Base-by-base conservation (phyloP, 148 eudicot species). In the Persicaria maculosa region DNA sequence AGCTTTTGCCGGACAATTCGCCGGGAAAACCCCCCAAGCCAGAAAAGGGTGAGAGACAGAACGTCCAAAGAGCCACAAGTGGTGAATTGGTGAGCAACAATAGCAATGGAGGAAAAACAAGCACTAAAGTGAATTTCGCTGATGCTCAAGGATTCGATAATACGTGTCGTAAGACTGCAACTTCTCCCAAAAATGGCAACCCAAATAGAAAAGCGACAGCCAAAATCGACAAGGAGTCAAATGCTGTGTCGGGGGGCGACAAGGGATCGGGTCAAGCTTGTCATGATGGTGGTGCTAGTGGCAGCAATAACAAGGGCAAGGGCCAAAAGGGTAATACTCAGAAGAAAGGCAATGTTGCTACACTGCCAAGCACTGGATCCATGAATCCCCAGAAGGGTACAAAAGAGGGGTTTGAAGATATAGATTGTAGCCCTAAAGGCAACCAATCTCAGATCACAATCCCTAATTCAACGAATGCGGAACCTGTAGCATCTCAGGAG, bases 281-380 rank as follows among this genome's bases (percentile, higher is more conserved):
- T 17, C 6, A 20, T 31, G 70, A 58, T 16, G 68, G 67, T 14
- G 76, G 40, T 10, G 6, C 4, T 9, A 44, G 12, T 4, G 68
- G 62, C 19, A 69, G 86, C 67, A 81, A 82, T 50, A 80, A 79
- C 75, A 91, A 89, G 88, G 84, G 86, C 45, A 79, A 79, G 72
- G 86, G 74, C 57, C 86, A 82, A 68, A 84, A 81, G 44, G 83
- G 84, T 79, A 81, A 79, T 53, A 64, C 19, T 9, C 50, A 72
- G 7, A 74, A 50, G 15, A 68, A 61, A 31, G 78, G 74, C 6
- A 53, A 75, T 20, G 79, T 74, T 72, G 77, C 74, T 74, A 85
- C 81, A 76, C 62, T 75, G 2, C 64, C 80, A 44, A 68, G 46
- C 74, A 76, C 75, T 1, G 92, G 78, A 78, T 57, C 72, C 58